A percentile compares a stretch with the other conserved stretches of the same genome.
Conservation (phyloP, 1,284 basidiomycete genomes). For the Papiliotrema terrestris region DNA sequence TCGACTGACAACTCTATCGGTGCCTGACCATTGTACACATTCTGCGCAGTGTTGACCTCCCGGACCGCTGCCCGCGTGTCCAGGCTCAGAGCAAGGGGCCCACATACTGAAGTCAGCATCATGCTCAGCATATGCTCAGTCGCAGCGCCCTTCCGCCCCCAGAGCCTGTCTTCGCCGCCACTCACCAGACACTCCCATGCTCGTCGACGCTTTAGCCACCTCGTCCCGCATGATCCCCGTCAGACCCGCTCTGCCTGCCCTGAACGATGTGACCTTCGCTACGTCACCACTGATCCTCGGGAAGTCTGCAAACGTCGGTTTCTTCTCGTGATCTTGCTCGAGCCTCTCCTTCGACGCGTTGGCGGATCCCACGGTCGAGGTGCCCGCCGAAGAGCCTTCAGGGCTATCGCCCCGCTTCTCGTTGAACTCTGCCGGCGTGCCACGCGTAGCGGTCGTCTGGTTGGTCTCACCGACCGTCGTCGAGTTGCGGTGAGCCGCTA, state of each 20-base stretch:
- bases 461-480: too few species aligned
- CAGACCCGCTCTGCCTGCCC: slow-evolving; percentile 12
- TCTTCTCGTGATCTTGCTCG: neutral
- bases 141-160: too few species aligned
- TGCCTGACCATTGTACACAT: slow-evolving; percentile 23
- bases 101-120: slow-evolving; percentile 19
- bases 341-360: neutral
- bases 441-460: neutral
- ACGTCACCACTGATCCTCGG: slow-evolving; percentile 1
- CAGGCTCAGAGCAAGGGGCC: slow-evolving; percentile 18
- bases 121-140: too few species aligned
- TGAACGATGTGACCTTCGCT: slow-evolving; percentile 1
- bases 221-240: slow-evolving; percentile 9
- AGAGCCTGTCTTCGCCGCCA: too few species aligned
- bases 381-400: neutral
- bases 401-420: neutral
- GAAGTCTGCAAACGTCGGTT: neutral
- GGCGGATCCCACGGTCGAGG: neutral
- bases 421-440: neutral
- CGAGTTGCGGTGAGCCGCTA: neutral
- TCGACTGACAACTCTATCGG: slow-evolving; percentile 23
- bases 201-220: slow-evolving; percentile 2
- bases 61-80: slow-evolving; percentile 20
- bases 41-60: slow-evolving; percentile 12
- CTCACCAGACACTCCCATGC: slow-evolving; percentile 4